Conservation (phyloP, 192 early-diverging fungal species). For the Backusella tuberculispora region DNA sequence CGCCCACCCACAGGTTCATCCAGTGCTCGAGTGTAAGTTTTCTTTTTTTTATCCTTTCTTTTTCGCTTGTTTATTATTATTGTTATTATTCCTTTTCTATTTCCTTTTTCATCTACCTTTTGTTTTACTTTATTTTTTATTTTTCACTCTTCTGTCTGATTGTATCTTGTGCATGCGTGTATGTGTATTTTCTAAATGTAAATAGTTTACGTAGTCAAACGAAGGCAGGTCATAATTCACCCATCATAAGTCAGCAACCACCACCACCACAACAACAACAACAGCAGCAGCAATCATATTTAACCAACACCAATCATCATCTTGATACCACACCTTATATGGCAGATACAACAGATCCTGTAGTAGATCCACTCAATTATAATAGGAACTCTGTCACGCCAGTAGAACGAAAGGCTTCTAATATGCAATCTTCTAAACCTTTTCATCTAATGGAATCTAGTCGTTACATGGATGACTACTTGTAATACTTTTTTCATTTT, state of each 20-base stretch:
- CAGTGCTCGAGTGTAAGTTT: constrained; percentile 34
- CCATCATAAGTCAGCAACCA: background rate
- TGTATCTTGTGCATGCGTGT: background rate
- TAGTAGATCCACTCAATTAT: constrained; percentile 1
- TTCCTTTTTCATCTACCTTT: background rate
- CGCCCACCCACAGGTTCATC: constrained; percentile 25
- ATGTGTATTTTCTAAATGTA: background rate
- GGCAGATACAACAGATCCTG: constrained; percentile 4
- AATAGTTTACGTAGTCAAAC: constrained; percentile 32
- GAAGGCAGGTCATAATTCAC: constrained; percentile 13
- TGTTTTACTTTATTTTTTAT: background rate
- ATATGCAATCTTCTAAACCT: background rate
- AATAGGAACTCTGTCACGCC: background rate
- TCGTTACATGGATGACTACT: background rate
- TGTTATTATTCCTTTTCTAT: background rate
- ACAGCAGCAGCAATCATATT: constrained; percentile 13
- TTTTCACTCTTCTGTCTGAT: background rate
- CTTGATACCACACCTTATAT: constrained; percentile 1
- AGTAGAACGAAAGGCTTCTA: background rate
- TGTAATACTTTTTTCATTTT: background rate
- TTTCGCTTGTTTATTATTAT: background rate
- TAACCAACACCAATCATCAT: background rate
- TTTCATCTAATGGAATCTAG: constrained; percentile 7
- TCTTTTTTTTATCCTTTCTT: background rate
- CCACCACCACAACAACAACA: background rate